phyloP scores from a whole-genome alignment of 176 grass and related monocot genomes.

The Tillandsia leiboldiana region DNA sequence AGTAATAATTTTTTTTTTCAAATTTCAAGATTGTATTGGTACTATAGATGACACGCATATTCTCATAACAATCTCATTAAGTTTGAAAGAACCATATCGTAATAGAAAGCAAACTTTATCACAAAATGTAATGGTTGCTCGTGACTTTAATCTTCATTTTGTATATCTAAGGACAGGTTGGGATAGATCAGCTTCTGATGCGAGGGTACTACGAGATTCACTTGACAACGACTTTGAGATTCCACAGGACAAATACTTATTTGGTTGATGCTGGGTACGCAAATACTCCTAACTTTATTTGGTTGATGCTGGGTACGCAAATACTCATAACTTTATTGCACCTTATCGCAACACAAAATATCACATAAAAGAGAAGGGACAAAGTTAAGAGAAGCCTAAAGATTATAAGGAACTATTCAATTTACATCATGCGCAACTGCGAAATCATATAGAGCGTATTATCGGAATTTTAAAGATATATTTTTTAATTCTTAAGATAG shows the following conservation, averaged over 20 bases:
- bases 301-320: no score
- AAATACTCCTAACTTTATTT: background rate
- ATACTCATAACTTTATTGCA: background rate
- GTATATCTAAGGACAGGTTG: no score
- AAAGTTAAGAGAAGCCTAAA: background rate
- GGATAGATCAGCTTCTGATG: no score
- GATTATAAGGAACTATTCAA: slow-evolving; percentile 14
- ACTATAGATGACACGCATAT: slow-evolving; percentile 7
- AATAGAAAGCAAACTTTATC: background rate
- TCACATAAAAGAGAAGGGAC: slow-evolving; percentile 16
- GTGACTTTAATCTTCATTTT: no score
- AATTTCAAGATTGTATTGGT: slow-evolving; percentile 1
- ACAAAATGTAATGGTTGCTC: background rate
- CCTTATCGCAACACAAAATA: slow-evolving; percentile 15
- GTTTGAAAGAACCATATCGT: background rate
- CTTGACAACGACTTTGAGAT: slow-evolving; percentile 9
- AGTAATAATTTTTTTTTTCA: background rate
- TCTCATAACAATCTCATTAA: background rate
- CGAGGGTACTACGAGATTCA: background rate
- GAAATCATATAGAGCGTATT: slow-evolving; percentile 12
- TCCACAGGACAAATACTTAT: background rate
- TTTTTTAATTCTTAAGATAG: no score
- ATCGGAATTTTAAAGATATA: slow-evolving; percentile 11
- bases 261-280: slow-evolving; percentile 6
- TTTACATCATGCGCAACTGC: slow-evolving; percentile 7